Evolutionary conservation across 2,329 filamentous ascomycete genomes (phyloP).

Genomic region (Fusarium tuaranense): DNA sequence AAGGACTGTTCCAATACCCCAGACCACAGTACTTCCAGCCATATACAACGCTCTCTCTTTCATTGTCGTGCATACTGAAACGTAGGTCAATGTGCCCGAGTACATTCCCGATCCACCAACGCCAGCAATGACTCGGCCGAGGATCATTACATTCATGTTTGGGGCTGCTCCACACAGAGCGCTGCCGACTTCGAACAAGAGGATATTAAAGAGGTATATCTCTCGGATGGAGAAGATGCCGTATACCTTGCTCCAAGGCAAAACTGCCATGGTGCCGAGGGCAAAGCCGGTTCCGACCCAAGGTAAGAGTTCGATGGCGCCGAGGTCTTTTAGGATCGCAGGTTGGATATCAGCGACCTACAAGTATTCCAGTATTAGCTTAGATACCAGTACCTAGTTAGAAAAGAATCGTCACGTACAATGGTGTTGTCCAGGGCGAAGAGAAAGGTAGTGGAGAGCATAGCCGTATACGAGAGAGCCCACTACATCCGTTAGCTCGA

Average conservation of each 20-base stretch:
- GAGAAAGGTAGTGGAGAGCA: neutral
- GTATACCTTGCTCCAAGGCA: conserved; percentile 7
- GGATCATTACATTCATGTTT: conserved; percentile 56
- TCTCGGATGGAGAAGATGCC: conserved; percentile 40
- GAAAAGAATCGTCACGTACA: neutral
- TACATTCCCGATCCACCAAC: conserved; percentile 53
- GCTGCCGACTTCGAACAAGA: conserved; percentile 45
- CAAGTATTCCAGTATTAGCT: neutral
- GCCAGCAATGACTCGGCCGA: conserved; percentile 56
- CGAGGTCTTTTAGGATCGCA: conserved; percentile 22
- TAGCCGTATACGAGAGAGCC: neutral
- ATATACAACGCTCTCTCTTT: conserved; percentile 31
- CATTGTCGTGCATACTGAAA: conserved; percentile 10
- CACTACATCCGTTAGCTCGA: neutral
- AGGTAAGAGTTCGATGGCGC: conserved; percentile 19
- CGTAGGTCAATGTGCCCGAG: conserved; percentile 8
- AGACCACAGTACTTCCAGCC: conserved; percentile 40
- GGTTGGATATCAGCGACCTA: conserved; percentile 29
- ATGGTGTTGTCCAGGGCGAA: conserved; percentile 31
- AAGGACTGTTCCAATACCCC: conserved; percentile 56
- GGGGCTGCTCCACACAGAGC: conserved; percentile 54
- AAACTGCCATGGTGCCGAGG: conserved; percentile 11
- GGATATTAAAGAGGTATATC: conserved; percentile 32
- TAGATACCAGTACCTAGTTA: neutral
- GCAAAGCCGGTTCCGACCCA: conserved; percentile 28